Evolutionary conservation across 768 basidiomycete genomes (phyloP), one percentile per base, ranked within the genome.

Genomic region (Serendipita sp.): DNA sequence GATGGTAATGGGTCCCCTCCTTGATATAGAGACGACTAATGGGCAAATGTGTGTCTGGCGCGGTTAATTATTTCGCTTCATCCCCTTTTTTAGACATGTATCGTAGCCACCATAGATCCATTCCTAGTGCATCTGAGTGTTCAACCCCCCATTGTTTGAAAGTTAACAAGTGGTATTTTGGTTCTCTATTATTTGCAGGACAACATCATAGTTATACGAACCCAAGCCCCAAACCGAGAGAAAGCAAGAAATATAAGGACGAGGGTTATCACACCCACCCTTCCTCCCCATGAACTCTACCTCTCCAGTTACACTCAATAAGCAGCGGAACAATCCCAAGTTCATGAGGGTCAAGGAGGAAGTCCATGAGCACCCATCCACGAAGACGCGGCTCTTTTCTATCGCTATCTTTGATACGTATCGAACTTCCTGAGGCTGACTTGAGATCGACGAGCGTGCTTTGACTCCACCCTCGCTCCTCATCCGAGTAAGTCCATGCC

Each of bases 301-400:
- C 84, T 65, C 78, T 75, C 70, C 81, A 90, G 69, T 91, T 91
- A 69, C 84, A 88, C 67, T 91, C 90, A 14, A 90, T 78, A 7
- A 90, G 72, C 5, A 92, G 71, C 0, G 84, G 81, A 2, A 85
- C 76, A 34, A 91, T 66, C 2, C 75, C 77, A 26, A 75, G 72
- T 28, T 77, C 77, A 31, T 66, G 61, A 2, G 87, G 86, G 61
- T 85, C 78, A 3, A 75, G 74, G 66, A 80, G 88, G 67, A 81
- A 92, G 68, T 92, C 90, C 75, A 89, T 74, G 33, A 91, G 70
- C 2, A 75, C 77, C 88, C 90, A 91, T 3, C 88, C 88, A 26
- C 85, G 77, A 60, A 91, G 74, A 67, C 79, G 73, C 16, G 78
- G 76, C 41, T 73, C 75, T n/a, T 65, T 48, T 9, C 45, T 20